phyloP scores from a whole-genome alignment of 495 filamentous ascomycete genomes.

The Tetracladium marchalianum region DNA sequence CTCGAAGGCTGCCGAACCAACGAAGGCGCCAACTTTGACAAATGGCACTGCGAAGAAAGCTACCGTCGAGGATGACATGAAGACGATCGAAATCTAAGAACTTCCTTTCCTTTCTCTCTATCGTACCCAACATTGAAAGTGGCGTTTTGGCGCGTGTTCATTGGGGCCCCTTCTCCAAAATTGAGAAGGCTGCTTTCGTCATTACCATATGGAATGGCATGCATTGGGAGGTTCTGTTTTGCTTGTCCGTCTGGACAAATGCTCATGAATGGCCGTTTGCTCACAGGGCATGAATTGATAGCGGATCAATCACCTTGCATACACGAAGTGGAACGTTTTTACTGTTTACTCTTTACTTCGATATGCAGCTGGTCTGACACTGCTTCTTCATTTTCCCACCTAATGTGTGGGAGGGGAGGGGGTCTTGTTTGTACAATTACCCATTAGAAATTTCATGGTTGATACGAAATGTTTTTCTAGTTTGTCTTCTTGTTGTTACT shows the following conservation, averaged over 20 bases:
- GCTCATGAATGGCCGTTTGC: neutral
- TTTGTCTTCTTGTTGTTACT: no score
- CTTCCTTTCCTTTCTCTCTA: conserved; percentile 3
- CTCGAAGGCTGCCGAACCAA: conserved; percentile 15
- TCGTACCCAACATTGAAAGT: conserved; percentile 8
- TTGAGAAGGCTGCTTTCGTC: conserved; percentile 3
- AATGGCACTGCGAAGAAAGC: conserved; percentile 24
- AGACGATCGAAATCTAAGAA: conserved; percentile 47
- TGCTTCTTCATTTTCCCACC: no score
- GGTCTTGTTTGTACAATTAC: no score
- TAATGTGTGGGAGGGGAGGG: no score
- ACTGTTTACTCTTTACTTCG: no score
- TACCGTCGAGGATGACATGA: conserved; percentile 39
- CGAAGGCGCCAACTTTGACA: conserved; percentile 13
- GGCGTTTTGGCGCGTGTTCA: conserved; percentile 15
- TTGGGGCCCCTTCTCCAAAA: neutral
- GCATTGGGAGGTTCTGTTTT: conserved; percentile 14
- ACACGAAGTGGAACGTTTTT: conserved; percentile 7
- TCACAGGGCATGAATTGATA: conserved; percentile 16
- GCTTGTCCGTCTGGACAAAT: neutral
- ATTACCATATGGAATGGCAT: conserved; percentile 11
- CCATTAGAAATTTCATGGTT: no score
- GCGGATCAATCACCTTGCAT: neutral
- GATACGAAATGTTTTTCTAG: no score
- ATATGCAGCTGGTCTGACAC: no score